Percentiles rank a stretch among this genome's conserved stretches.
These are phyloP conservation scores for Penicillium sp. DNA, from an alignment of 2,329 filamentous ascomycete species.

Conservation along the genomic window DNA sequence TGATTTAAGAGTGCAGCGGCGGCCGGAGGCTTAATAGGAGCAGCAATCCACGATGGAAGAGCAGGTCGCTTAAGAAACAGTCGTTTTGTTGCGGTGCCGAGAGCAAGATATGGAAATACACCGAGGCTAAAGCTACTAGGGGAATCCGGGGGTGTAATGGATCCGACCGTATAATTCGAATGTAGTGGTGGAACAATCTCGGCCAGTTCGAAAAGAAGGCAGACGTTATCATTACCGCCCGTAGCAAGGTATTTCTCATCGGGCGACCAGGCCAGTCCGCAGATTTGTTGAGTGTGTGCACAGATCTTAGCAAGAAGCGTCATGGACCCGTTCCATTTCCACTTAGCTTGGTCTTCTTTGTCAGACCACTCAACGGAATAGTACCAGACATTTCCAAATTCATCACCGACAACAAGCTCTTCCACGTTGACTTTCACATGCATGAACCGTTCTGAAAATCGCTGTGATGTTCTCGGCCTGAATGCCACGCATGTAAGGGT, in stretches of 20 bases:
- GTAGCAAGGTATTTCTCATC: conserved; percentile 77
- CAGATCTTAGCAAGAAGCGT: conserved; percentile 72
- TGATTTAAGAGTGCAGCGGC: conserved; percentile 24
- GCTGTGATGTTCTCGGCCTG: conserved; percentile 61
- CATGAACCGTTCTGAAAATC: conserved; percentile 49
- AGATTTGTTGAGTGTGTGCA: conserved; percentile 85
- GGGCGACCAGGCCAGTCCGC: conserved; percentile 82
- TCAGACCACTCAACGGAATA: conserved; percentile 83
- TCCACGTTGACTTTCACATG: conserved; percentile 64
- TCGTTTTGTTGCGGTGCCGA: conserved; percentile 19
- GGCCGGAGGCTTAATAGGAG: conserved; percentile 15
- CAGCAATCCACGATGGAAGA: conserved; percentile 29
- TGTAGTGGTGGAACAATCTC: conserved; percentile 47
- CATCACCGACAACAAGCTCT: conserved; percentile 83
- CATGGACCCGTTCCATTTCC: conserved; percentile 75
- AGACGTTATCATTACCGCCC: conserved; percentile 89
- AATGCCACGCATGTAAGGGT: conserved; percentile 79
- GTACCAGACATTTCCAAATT: conserved; percentile 77
- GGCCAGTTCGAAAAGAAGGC: conserved; percentile 72
- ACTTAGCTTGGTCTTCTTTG: conserved; percentile 58
- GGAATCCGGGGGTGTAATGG: conserved; percentile 9
- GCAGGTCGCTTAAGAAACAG: conserved; percentile 24
- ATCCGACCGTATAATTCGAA: conserved; percentile 8
- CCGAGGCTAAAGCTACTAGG: conserved; percentile 14
- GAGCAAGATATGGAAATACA: conserved; percentile 23